phyloP scores from a whole-genome alignment of 768 basidiomycete species.

The Pleurotus ostreatus region DNA sequence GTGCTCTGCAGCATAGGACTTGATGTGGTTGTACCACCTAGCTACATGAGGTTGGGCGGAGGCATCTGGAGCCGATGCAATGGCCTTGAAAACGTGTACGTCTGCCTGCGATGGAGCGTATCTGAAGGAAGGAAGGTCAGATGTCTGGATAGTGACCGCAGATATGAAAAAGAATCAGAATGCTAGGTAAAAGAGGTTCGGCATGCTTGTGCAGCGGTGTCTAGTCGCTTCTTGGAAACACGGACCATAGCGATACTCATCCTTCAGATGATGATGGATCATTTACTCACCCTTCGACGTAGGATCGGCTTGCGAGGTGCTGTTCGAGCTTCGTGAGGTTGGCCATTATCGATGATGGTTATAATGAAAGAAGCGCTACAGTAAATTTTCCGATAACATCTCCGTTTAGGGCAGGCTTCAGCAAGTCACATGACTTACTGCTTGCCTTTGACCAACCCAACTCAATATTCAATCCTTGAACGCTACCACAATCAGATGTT shows the following conservation, averaged over 20 bases:
- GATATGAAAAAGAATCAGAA: constrained; percentile 47
- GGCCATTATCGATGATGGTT: constrained; percentile 42
- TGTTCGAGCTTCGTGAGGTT: constrained; percentile 74
- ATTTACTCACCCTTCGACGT: constrained; percentile 80
- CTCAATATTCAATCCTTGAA: not conserved
- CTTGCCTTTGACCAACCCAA: not conserved
- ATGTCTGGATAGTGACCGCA: not conserved
- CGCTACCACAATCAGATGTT: not conserved
- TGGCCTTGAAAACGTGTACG: constrained; percentile 84
- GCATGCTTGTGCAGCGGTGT: constrained; percentile 80
- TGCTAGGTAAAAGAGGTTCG: constrained; percentile 65
- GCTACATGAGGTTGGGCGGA: constrained; percentile 67
- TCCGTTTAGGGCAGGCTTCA: constrained; percentile 21
- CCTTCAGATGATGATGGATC: constrained; percentile 25
- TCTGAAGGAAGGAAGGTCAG: constrained; percentile 35
- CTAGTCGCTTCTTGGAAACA: constrained; percentile 95
- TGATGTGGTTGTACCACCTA: constrained; percentile 94
- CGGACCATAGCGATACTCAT: constrained; percentile 91
- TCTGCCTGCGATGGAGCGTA: constrained; percentile 93
- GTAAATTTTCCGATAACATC: constrained; percentile 12
- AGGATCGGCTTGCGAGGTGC: constrained; percentile 84
- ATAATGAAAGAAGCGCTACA: constrained; percentile 20
- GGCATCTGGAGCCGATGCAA: constrained; percentile 63
- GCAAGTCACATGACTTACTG: not conserved
- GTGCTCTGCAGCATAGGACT: constrained; percentile 80